Evolutionary conservation across 352 stramenopile genomes (phyloP).

Genomic region (Pythium sukuiense): DNA sequence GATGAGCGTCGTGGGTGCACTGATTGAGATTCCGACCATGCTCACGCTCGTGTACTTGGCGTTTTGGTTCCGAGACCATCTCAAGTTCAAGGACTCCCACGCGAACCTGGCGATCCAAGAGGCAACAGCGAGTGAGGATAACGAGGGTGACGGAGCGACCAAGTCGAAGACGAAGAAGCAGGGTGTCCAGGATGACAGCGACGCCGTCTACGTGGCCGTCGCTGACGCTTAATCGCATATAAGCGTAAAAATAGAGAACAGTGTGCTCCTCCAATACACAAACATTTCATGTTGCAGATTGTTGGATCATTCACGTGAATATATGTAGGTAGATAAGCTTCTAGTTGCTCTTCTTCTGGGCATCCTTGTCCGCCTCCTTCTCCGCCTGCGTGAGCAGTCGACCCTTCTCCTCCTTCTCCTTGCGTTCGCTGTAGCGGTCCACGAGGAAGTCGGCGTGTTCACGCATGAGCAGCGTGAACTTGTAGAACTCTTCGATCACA

Average conservation of each 20-base stretch:
- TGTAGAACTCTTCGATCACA: constrained; percentile 67
- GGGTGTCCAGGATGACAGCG: background rate
- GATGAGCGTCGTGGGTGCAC: constrained; percentile 64
- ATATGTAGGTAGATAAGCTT: too few relatives aligned
- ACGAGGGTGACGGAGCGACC: too few relatives aligned
- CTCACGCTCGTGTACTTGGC: constrained; percentile 54
- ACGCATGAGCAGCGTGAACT: constrained; percentile 55
- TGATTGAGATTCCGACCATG: constrained; percentile 78
- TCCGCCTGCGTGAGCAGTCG: constrained; percentile 36
- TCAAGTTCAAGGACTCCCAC: constrained; percentile 11
- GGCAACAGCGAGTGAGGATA: too few relatives aligned
- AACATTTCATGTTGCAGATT: too few relatives aligned
- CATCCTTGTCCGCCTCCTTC: constrained; percentile 31
- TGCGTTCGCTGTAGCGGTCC: constrained; percentile 38
- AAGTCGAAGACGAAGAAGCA: constrained; percentile 6
- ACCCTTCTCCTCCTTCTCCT: constrained; percentile 36
- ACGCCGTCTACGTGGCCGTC: constrained; percentile 19
- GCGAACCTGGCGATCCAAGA: constrained; percentile 6
- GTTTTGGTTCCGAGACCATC: constrained; percentile 37
- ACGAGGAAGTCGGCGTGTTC: constrained; percentile 38
- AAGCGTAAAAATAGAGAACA: too few relatives aligned
- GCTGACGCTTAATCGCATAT: constrained; percentile 3
- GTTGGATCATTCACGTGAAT: too few relatives aligned
- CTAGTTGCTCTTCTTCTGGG: constrained; percentile 17
- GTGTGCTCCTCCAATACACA: too few relatives aligned